Percentiles rank a stretch among this genome's conserved stretches.
These are phyloP conservation scores for Juncus inflexus DNA, from an alignment of 176 grass and related monocot species.

Conservation along the genomic window DNA sequence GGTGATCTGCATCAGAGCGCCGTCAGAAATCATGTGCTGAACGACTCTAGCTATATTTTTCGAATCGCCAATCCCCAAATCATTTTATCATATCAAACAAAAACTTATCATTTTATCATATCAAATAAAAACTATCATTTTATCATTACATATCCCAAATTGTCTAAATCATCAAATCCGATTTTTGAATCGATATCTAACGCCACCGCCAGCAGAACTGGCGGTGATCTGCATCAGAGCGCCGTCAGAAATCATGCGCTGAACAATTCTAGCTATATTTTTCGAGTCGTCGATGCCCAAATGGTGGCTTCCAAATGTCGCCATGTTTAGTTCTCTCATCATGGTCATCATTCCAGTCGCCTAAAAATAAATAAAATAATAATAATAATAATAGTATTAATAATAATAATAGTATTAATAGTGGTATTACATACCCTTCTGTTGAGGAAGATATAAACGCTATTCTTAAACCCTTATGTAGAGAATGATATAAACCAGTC, in stretches of 20 bases:
- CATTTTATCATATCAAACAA: too few relatives aligned
- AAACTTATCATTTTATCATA: too few relatives aligned
- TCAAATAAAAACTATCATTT: too few relatives aligned
- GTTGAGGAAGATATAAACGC: too few relatives aligned
- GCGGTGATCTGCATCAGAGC: conserved; percentile 63
- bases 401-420: too few relatives aligned
- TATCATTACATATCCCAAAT: not conserved
- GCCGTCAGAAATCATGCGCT: conserved; percentile 69
- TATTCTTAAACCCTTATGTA: too few relatives aligned
- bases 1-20: conserved; percentile 60
- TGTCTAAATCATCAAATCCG: conserved; percentile 28
- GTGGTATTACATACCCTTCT: too few relatives aligned
- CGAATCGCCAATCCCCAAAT: conserved; percentile 26
- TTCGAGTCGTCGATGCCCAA: conserved; percentile 87
- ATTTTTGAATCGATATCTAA: conserved; percentile 70
- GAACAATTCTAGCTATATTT: conserved; percentile 79
- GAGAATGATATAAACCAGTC: too few relatives aligned
- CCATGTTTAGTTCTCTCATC: conserved; percentile 73
- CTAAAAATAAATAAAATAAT: conserved; percentile 30
- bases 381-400: not conserved
- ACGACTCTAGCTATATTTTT: conserved; percentile 83
- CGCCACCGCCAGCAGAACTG: conserved; percentile 39
- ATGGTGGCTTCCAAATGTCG: conserved; percentile 65
- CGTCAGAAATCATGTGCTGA: conserved; percentile 72
- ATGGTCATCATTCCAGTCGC: conserved; percentile 92